Evolutionary conservation across 2,329 filamentous ascomycete species (phyloP).

Genomic region (Penicillium palitans): DNA sequence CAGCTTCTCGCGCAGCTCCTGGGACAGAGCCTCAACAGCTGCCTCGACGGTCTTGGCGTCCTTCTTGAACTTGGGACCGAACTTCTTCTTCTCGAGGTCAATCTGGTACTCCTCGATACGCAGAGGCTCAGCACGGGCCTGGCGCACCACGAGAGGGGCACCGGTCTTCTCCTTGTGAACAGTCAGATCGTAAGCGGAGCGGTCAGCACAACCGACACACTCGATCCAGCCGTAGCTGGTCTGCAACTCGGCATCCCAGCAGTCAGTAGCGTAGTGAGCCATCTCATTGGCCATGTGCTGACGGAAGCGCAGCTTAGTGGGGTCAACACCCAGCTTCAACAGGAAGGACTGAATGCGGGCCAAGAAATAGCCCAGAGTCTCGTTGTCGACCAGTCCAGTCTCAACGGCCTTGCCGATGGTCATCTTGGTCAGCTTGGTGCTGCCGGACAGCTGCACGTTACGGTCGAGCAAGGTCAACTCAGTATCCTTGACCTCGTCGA

Average conservation of each 20-base stretch:
- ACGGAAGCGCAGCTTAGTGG: slow-evolving; percentile 86
- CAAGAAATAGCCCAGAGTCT: slow-evolving; percentile 96
- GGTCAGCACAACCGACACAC: slow-evolving; percentile 94
- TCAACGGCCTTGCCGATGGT: slow-evolving; percentile 84
- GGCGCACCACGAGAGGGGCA: slow-evolving; percentile 78
- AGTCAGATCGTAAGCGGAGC: slow-evolving; percentile 89
- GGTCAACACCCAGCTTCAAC: slow-evolving; percentile 81
- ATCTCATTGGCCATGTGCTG: slow-evolving; percentile 93
- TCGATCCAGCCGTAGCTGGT: slow-evolving; percentile 97
- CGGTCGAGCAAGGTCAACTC: slow-evolving; percentile 83
- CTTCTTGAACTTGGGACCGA: slow-evolving; percentile 93
- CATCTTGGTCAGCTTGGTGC: slow-evolving; percentile 71
- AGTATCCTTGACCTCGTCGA: slow-evolving; percentile 78
- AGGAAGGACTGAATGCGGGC: slow-evolving; percentile 92
- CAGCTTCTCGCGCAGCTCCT: slow-evolving; percentile 78
- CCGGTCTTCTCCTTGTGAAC: slow-evolving; percentile 94
- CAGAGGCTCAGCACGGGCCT: slow-evolving; percentile 75
- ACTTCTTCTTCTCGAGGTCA: slow-evolving; percentile 91
- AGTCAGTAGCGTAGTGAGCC: slow-evolving; percentile 94
- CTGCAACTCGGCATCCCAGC: slow-evolving; percentile 93
- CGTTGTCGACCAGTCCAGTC: slow-evolving; percentile 84
- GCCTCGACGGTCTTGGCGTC: slow-evolving; percentile 83
- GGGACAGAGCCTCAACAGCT: slow-evolving; percentile 71
- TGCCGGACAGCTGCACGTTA: slow-evolving; percentile 80
- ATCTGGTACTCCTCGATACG: slow-evolving; percentile 84